Evolutionary conservation across 371 early-diverging fungal species (phyloP), one percentile per base, ranked within the genome.

Genomic region (Rhizopus delemar): DNA sequence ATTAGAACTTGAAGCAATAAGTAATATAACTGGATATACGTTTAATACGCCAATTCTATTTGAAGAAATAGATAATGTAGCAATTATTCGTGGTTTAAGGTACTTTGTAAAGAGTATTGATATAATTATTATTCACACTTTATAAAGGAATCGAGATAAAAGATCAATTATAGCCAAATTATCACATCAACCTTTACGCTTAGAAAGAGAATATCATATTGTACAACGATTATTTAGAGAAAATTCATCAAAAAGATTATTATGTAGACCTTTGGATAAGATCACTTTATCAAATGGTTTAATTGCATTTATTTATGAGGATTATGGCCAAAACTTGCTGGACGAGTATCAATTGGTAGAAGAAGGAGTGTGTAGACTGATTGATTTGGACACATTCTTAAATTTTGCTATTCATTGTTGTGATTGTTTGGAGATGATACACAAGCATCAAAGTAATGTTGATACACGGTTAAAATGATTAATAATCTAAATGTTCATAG

Each of bases 361-460:
- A 32, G 22, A 41, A 51, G 43, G n/a, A 48, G 12, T 6, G 28
- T 5, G 5, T 5, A 43, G 11, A 8, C 2, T n/a, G n/a, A 5
- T 49, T 34, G 12, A 31, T 70, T 29, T 78, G 3, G 45, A 66
- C 0, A 46, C 50, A 3, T 78, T 78, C 56, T 56, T 78, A 3
- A 66, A 75, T 5, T 75, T 78, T 57, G 79, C 72, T 5, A 73
- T 78, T 34, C 79, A 78, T 29, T 73, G 73, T n/a, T 78, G 79
- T 41, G 57, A 75, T 53, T 78, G 79, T 16, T 57, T 78, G 16
- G 79, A 75, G 63, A 60, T 73, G 41, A 62, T 78, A 22, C 79
- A 78, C 46, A 69, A 68, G 39, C 56, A 78, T 31, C 75, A 75
- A 49, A 73, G 79, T 78, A 70, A 66, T 22, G 22, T 22, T 22